A percentile compares a stretch with the other conserved stretches of the same genome.
Conservation (phyloP, 108 stramenopile genomes). For the Fragilaria crotonensis region DNA sequence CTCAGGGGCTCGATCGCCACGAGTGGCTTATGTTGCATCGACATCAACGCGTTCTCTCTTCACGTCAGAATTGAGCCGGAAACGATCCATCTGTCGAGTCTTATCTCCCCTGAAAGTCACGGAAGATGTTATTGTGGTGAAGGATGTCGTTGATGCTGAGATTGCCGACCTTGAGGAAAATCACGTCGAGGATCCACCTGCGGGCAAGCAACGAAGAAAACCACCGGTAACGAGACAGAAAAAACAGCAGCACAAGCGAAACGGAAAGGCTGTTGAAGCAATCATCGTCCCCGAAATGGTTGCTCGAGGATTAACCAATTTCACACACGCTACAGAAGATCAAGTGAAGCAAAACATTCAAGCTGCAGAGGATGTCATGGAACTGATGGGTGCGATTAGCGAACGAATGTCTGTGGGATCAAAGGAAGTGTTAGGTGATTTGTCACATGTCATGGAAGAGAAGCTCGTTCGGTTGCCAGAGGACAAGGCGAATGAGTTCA, state of each 20-base stretch:
- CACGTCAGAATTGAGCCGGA: no score
- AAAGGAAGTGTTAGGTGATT: constrained; percentile 33
- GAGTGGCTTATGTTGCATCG: no score
- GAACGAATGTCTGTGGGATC: constrained; percentile 32
- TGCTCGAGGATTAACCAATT: neutral
- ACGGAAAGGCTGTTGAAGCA: neutral
- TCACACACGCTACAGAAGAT: neutral
- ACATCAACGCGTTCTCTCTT: no score
- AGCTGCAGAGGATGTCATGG: constrained; percentile 18
- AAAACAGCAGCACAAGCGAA: neutral
- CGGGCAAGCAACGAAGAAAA: neutral
- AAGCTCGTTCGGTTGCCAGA: constrained; percentile 21
- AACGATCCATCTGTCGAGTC: neutral
- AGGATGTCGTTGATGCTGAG: neutral
- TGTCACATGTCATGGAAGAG: constrained; percentile 38
- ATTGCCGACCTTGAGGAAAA: neutral
- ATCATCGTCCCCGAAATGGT: no score
- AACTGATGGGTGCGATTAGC: constrained; percentile 41
- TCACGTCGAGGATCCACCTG: neutral
- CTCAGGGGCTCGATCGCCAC: no score
- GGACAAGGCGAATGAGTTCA: constrained; percentile 22
- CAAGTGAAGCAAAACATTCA: neutral
- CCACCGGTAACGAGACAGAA: neutral
- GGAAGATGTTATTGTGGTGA: neutral
- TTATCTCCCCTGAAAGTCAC: neutral